Conservation (phyloP, 2,329 filamentous ascomycete genomes). For the Aureobasidium vineae region DNA sequence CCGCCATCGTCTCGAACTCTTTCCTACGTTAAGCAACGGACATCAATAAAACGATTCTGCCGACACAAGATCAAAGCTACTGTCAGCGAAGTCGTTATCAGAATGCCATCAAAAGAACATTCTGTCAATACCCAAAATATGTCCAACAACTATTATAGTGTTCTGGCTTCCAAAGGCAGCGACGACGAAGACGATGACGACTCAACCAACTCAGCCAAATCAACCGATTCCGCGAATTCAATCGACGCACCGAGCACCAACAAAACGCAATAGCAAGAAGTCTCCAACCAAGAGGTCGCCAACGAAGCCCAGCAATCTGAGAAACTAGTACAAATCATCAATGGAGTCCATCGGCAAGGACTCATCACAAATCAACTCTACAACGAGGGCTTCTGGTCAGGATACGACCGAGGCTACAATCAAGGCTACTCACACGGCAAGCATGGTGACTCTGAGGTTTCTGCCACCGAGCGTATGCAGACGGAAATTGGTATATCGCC, state of each 20-base stretch:
- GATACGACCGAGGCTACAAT: background rate
- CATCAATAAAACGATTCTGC: background rate
- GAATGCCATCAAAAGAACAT: too few relatives aligned
- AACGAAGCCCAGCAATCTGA: background rate
- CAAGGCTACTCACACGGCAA: background rate
- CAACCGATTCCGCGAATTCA: background rate
- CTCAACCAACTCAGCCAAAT: background rate
- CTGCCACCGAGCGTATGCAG: background rate
- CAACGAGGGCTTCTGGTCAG: background rate
- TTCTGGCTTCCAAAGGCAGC: too few relatives aligned
- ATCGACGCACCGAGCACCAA: background rate
- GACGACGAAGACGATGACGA: background rate
- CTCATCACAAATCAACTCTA: background rate
- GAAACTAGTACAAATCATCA: background rate
- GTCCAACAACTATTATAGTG: too few relatives aligned
- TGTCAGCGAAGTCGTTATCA: background rate
- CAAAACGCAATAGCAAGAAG: background rate
- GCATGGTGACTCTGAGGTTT: background rate
- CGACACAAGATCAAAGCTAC: background rate
- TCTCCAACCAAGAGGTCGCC: background rate
- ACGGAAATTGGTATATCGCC: background rate
- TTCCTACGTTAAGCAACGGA: background rate
- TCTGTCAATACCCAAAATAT: too few relatives aligned
- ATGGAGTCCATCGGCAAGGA: background rate
- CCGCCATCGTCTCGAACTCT: background rate